phyloP scores from a whole-genome alignment of 75 land plant genomes.

The Larix kaempferi region DNA sequence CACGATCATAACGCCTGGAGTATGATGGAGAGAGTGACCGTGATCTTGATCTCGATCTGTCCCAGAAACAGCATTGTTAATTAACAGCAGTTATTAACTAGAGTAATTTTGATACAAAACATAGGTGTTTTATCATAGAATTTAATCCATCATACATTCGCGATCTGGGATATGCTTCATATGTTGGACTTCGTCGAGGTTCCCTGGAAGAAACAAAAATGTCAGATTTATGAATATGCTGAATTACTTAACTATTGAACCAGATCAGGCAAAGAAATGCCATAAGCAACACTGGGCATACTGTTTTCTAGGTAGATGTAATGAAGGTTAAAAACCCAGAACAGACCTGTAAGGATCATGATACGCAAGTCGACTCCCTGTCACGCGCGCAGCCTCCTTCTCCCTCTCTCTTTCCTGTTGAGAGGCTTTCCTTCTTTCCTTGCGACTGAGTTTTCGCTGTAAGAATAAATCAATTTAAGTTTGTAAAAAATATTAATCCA shows the following conservation, averaged over 20 bases:
- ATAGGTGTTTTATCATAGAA: neutral
- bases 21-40: conserved; percentile 76
- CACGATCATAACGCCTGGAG: conserved; percentile 59
- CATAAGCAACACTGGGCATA: neutral
- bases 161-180: conserved; percentile 86
- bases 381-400: conserved; percentile 74
- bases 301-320: neutral
- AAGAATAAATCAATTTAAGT: conserved; percentile 13
- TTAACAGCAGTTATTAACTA: neutral
- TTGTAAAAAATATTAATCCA: neutral
- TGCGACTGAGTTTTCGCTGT: conserved; percentile 91
- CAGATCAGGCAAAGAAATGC: neutral
- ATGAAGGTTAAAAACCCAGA: neutral
- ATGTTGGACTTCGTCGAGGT: conserved; percentile 86
- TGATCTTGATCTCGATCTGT: conserved; percentile 81
- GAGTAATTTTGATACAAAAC: no score
- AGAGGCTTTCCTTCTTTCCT: conserved; percentile 93
- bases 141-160: conserved; percentile 42
- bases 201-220: conserved; percentile 43
- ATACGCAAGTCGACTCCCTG: conserved; percentile 49
- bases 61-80: neutral
- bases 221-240: neutral
- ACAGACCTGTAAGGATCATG: conserved; percentile 93
- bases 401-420: conserved; percentile 94
- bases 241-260: neutral